A percentile compares a stretch with the other conserved stretches of the same genome.
phyloP scores from a whole-genome alignment of 768 basidiomycete genomes.

The Serendipita sp. region DNA sequence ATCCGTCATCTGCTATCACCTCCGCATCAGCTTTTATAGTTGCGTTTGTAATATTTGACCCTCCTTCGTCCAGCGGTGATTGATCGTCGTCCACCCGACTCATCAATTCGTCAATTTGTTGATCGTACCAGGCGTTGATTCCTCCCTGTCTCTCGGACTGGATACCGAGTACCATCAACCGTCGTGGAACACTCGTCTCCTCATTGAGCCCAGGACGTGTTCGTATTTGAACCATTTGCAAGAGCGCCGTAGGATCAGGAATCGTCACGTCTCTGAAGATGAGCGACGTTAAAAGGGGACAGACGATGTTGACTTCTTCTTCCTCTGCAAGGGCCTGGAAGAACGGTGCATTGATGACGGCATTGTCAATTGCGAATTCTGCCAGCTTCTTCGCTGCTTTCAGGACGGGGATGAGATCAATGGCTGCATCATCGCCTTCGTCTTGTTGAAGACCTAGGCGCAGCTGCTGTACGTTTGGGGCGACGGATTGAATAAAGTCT shows the following conservation, averaged over 20 bases:
- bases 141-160: neutral
- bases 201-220: neutral
- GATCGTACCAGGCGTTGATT: neutral
- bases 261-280: neutral
- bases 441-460: neutral
- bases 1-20: neutral
- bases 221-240: neutral
- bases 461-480: neutral
- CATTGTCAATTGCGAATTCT: neutral
- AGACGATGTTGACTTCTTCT: neutral
- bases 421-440: neutral
- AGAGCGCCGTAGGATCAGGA: neutral
- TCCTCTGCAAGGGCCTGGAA: neutral
- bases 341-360: neutral
- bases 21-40: conserved; percentile 17
- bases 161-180: neutral
- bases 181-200: neutral
- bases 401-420: neutral
- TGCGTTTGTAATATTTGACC: neutral
- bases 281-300: neutral
- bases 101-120: neutral
- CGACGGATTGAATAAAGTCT: neutral
- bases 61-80: neutral
- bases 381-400: neutral
- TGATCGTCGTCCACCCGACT: neutral